Conservation (phyloP, 192 early-diverging fungal species). For the Backusella macrospora region DNA sequence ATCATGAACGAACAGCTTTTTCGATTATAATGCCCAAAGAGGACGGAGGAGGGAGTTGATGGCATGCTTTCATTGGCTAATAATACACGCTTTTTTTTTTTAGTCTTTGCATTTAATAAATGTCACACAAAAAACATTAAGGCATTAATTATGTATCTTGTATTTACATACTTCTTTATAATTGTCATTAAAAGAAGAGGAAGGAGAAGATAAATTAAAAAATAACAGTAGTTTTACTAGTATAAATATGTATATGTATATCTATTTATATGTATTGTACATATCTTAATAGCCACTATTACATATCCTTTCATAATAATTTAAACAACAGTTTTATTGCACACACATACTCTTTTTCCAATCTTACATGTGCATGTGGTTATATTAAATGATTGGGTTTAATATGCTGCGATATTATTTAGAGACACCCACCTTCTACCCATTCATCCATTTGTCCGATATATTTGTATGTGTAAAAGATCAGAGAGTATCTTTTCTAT, state of each 20-base stretch:
- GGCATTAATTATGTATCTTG: neutral
- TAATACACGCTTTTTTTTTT: neutral
- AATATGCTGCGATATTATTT: neutral
- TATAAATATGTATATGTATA: neutral
- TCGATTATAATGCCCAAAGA: no score
- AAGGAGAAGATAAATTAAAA: neutral
- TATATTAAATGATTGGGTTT: neutral
- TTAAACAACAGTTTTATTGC: no score
- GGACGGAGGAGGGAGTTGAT: neutral
- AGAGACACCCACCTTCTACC: neutral
- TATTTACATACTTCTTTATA: neutral
- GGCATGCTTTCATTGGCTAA: constrained; percentile 24
- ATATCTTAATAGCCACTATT: no score
- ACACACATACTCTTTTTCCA: neutral
- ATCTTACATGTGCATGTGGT: neutral
- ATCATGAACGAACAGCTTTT: constrained; percentile 3
- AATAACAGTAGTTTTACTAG: neutral
- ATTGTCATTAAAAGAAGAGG: neutral
- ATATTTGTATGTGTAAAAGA: no score
- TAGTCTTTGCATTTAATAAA: neutral
- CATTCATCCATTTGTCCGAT: no score
- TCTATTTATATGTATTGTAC: neutral
- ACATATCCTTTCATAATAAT: neutral
- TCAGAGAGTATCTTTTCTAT: neutral
- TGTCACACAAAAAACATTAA: constrained; percentile 4